Conservation (phyloP, 2,329 filamentous ascomycete genomes). For the Claviceps arundinis region DNA sequence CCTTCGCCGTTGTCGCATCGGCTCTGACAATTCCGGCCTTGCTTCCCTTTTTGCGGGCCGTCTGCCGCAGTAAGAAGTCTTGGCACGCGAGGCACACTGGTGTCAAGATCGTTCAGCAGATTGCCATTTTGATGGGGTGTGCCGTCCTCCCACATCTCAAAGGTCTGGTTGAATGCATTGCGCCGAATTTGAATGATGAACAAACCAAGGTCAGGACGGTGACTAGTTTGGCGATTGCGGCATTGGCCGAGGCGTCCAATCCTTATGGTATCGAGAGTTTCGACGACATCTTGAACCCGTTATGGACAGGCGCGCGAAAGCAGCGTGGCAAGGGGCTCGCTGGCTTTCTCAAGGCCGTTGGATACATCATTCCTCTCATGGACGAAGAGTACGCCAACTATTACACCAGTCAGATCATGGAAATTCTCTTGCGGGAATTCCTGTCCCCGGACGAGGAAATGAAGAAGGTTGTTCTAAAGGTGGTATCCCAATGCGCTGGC, state of each 20-base stretch:
- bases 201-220: slow-evolving; percentile 97
- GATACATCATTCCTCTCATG: slow-evolving; percentile 97
- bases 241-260: slow-evolving; percentile 88
- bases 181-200: slow-evolving; percentile 89
- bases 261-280: slow-evolving; percentile 99
- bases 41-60: slow-evolving; percentile 85
- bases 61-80: slow-evolving; percentile 96
- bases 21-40: slow-evolving; percentile 91
- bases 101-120: slow-evolving; percentile 98
- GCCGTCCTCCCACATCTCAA: slow-evolving; percentile 92
- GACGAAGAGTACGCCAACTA: slow-evolving; percentile 99
- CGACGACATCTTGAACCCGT: slow-evolving; percentile 89
- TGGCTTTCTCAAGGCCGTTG: slow-evolving; percentile 92
- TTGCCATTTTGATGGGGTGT: slow-evolving; percentile 97
- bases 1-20: slow-evolving; percentile 93
- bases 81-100: slow-evolving; percentile 97
- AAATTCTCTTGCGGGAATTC: slow-evolving; percentile 90
- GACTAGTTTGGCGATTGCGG: slow-evolving; percentile 86
- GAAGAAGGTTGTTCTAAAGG: slow-evolving; percentile 98
- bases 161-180: slow-evolving; percentile 91
- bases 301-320: slow-evolving; percentile 93
- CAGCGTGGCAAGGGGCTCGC: slow-evolving; percentile 93
- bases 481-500: slow-evolving; percentile 87
- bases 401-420: slow-evolving; percentile 98
- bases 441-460: slow-evolving; percentile 97